Evolutionary conservation across 2,329 filamentous ascomycete genomes (phyloP), one percentile per base, ranked within the genome.

Genomic region (Cercospora sesami): DNA sequence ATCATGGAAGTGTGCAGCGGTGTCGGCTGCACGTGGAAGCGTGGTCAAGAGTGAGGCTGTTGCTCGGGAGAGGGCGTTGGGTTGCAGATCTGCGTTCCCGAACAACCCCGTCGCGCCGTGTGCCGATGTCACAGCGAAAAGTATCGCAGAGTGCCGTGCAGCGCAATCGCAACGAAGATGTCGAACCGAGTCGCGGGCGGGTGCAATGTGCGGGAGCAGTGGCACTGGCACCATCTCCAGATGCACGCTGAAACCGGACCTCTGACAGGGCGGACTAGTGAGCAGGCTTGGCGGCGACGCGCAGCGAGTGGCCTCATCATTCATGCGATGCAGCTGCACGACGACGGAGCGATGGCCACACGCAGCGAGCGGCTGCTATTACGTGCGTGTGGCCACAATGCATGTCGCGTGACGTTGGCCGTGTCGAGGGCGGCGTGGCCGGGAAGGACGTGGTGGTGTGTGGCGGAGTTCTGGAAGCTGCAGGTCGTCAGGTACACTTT

Each of bases 51-150:
- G 42, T 48, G 42, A 48, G 42, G 42, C 42, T 48, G 42, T 10
- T 42, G 36, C 36, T 42, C 16, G 53, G 23, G 53, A 30, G 26
- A 28, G 21, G 53, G 23, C 14, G 16, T 12, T 10, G 51, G 2
- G n/a, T 26, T 57, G 53, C 53, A 28, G 53, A 57, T 57, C 53
- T 28, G 53, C 53, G 53, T 57, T 57, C 23, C 53, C 42, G 42
- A 48, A 48, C 42, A 12, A 48, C 9, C 42, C 42, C 53, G 53
- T 28, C 48, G 33, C 33, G 33, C 33, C 33, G 51, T 16, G 23
- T 26, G 51, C 18, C 51, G 51, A 55, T 55, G 51, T 30, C 51
- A 55, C 23, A 55, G 51, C 51, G 51, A 30, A 55, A 30, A 55
- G 51, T 30, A 26, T 55, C 51, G 21, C 26, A 5, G 51, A 23